Conservation (phyloP, 192 early-diverging fungal species). For the Entrophospora sp. region DNA sequence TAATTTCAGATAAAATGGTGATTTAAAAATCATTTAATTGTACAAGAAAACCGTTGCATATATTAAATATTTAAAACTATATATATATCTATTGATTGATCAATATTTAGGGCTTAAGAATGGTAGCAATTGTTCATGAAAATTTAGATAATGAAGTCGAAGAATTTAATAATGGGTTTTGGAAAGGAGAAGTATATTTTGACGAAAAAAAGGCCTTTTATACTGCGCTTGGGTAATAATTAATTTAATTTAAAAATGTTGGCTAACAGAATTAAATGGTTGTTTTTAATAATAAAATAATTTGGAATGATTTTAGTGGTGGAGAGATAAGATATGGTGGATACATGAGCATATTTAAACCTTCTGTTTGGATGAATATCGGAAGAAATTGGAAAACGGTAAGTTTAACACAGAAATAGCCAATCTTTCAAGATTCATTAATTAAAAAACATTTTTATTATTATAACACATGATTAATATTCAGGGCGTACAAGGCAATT, state of each 20-base stretch:
- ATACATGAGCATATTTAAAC: slow-evolving; percentile 19
- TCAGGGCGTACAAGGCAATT: slow-evolving; percentile 33
- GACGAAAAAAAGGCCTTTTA: slow-evolving; percentile 35
- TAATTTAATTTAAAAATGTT: not conserved
- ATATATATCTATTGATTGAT: not conserved
- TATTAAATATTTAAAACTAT: not conserved
- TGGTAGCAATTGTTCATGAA: slow-evolving; percentile 42
- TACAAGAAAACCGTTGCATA: not conserved
- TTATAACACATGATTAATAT: slow-evolving; percentile 13
- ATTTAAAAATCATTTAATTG: not conserved
- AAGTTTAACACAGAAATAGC: not conserved
- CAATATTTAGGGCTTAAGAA: slow-evolving; percentile 30
- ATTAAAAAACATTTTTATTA: not conserved
- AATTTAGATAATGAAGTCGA: slow-evolving; percentile 27
- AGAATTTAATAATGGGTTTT: slow-evolving; percentile 35
- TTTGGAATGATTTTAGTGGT: slow-evolving; percentile 18
- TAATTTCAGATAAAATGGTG: slow-evolving; percentile 29
- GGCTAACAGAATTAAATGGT: not conserved
- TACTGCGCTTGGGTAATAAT: slow-evolving; percentile 31
- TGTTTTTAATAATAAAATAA: not conserved
- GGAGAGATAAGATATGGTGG: slow-evolving; percentile 26
- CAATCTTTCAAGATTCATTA: not conserved
- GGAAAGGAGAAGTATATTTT: slow-evolving; percentile 34
- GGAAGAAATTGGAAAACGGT: not conserved
- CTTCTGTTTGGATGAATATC: slow-evolving; percentile 29